Conservation (phyloP, 2,329 filamentous ascomycete species). For the Trichoderma arundinaceum region DNA sequence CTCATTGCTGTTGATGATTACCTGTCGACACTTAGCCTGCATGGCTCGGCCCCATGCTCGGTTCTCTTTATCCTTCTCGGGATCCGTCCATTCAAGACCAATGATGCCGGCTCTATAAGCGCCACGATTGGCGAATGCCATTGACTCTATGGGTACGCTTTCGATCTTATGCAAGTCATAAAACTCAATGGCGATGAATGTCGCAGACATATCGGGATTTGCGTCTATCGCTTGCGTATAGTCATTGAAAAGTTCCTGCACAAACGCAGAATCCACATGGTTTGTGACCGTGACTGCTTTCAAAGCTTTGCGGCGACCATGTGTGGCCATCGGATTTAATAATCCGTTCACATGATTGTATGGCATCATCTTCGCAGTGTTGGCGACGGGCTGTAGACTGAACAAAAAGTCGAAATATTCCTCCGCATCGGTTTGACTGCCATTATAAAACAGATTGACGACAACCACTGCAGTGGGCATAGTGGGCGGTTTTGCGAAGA, state of each 20-base stretch:
- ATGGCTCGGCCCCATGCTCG: constrained; percentile 12
- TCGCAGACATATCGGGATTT: constrained; percentile 35
- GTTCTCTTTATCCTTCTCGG: constrained; percentile 6
- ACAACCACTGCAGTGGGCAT: constrained; percentile 20
- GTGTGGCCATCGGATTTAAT: constrained; percentile 40
- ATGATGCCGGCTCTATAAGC: constrained; percentile 4
- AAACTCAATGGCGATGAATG: constrained; percentile 48
- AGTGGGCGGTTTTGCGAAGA: constrained; percentile 38
- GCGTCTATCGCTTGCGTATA: constrained; percentile 39
- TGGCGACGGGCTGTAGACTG: constrained; percentile 43
- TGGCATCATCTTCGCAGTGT: constrained; percentile 47
- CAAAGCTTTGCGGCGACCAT: constrained; percentile 44
- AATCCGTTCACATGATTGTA: constrained; percentile 49
- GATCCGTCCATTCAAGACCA: constrained; percentile 13
- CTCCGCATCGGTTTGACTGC: constrained; percentile 44
- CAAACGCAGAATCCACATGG: constrained; percentile 41
- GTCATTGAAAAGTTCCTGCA: constrained; percentile 33
- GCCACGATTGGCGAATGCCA: constrained; percentile 33
- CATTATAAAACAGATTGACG: constrained; percentile 35
- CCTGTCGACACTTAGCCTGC: constrained; percentile 20
- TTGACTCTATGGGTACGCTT: constrained; percentile 44
- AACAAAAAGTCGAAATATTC: constrained; percentile 46
- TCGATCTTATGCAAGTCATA: constrained; percentile 42
- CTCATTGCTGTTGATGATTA: background rate
- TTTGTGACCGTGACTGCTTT: constrained; percentile 51